phyloP scores from a whole-genome alignment of 805 yeast genomes.

The Schwanniomyces sp. region DNA sequence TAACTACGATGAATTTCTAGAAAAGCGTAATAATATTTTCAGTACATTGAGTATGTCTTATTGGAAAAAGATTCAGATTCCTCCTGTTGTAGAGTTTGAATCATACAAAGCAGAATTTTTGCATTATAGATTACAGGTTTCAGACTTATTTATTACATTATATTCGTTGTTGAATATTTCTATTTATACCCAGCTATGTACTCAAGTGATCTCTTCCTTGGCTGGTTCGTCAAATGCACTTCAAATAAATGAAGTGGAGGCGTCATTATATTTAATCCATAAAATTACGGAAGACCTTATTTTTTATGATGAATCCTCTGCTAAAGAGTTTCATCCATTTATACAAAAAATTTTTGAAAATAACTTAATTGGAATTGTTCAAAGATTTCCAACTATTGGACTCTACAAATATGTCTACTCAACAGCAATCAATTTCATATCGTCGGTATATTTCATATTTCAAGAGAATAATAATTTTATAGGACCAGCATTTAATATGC shows the following conservation, averaged over 20 bases:
- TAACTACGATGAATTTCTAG: conserved; percentile 12
- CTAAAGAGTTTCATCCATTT: conserved; percentile 21
- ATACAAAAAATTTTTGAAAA: conserved; percentile 22
- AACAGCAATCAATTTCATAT: conserved; percentile 57
- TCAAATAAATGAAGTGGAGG: conserved; percentile 51
- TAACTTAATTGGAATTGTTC: conserved; percentile 19
- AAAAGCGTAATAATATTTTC: conserved; percentile 35
- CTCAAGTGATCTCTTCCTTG: conserved; percentile 28
- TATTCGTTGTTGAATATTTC: conserved; percentile 63
- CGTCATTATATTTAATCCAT: conserved; percentile 58
- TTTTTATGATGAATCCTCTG: conserved; percentile 35
- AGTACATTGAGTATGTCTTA: conserved; percentile 58
- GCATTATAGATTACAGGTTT: conserved; percentile 69
- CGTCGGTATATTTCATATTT: conserved; percentile 62
- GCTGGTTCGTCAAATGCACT: conserved; percentile 3
- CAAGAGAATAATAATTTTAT: conserved; percentile 42
- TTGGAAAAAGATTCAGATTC: conserved; percentile 63
- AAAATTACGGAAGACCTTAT: conserved; percentile 55
- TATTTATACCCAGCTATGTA: conserved; percentile 46
- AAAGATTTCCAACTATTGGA: conserved; percentile 6
- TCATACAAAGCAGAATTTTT: conserved; percentile 54
- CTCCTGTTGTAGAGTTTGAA: conserved; percentile 27
- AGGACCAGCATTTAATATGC: conserved; percentile 52
- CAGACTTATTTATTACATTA: conserved; percentile 72
- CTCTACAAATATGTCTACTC: conserved; percentile 17